phyloP scores from a whole-genome alignment of 2,329 filamentous ascomycete genomes.

The Neopestalotiopsis rosae region DNA sequence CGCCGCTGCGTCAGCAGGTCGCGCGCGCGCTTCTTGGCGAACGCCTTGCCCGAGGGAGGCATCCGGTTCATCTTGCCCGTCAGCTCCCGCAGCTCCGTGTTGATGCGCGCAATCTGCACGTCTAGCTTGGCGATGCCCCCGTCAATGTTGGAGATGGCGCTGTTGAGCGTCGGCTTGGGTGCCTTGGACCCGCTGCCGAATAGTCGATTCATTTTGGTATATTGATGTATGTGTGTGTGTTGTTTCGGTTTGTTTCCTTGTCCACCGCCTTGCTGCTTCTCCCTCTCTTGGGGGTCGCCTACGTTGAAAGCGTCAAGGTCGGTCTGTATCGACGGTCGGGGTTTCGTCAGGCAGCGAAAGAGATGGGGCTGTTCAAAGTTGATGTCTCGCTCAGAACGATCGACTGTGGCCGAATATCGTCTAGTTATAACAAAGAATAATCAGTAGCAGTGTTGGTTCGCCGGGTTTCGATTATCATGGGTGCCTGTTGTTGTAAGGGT shows the following conservation, averaged over 20 bases:
- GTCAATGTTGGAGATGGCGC: constrained; percentile 77
- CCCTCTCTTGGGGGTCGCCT: neutral
- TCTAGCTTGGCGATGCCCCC: constrained; percentile 74
- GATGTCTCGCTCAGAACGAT: neutral
- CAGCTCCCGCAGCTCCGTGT: constrained; percentile 87
- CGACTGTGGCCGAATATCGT: neutral
- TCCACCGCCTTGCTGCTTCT: neutral
- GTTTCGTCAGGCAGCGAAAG: neutral
- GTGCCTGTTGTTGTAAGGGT: neutral
- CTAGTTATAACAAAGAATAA: neutral
- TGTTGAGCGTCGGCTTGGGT: constrained; percentile 83
- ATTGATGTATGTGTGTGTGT: neutral
- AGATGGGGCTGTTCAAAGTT: neutral
- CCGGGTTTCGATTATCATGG: neutral
- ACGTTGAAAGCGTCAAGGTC: neutral
- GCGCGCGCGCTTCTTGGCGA: constrained; percentile 69
- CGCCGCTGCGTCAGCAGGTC: constrained; percentile 73
- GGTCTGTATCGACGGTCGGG: neutral
- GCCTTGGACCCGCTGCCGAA: constrained; percentile 88
- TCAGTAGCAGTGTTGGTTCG: neutral
- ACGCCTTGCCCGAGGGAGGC: constrained; percentile 45
- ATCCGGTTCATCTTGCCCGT: constrained; percentile 88
- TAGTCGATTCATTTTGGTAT: constrained; percentile 82
- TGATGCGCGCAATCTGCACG: constrained; percentile 91
- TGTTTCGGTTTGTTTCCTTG: neutral